Evolutionary conservation across 2,329 filamentous ascomycete species (phyloP).

Genomic region (Paecilomyces niveus): DNA sequence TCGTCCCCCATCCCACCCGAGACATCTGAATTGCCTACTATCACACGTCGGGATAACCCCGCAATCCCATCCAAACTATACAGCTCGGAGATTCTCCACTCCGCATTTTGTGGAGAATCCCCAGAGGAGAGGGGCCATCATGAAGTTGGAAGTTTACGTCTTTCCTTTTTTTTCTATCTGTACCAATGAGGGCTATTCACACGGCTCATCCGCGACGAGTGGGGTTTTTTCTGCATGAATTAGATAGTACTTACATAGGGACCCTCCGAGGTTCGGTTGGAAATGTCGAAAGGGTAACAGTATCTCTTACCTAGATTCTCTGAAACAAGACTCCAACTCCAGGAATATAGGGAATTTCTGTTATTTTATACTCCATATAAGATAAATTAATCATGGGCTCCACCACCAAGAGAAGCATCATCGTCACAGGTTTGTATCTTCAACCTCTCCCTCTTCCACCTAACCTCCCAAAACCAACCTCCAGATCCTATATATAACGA

Average conservation of each 20-base stretch:
- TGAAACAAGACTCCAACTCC: background rate
- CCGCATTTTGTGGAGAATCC: background rate
- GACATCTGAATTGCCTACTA: background rate
- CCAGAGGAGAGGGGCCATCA: background rate
- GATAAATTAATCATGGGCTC: background rate
- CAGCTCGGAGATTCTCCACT: background rate
- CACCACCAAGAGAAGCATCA: conserved; percentile 16
- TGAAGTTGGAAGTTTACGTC: too few species aligned
- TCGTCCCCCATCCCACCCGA: background rate
- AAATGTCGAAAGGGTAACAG: background rate
- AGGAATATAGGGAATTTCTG: background rate
- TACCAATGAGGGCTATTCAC: background rate
- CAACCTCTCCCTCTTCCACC: background rate
- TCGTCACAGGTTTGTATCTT: conserved; percentile 20
- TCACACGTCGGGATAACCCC: background rate
- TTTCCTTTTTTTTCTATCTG: background rate
- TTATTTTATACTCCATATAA: background rate
- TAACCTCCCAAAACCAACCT: too few species aligned
- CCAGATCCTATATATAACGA: background rate
- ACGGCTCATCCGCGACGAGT: too few species aligned
- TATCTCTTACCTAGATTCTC: too few species aligned
- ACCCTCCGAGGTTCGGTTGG: background rate
- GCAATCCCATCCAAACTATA: background rate
- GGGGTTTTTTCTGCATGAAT: background rate
- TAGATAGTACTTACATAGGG: background rate